These are phyloP conservation scores for Cryphonectria nitschkei DNA, from an alignment of 2,329 filamentous ascomycete species.

Conservation along the genomic window DNA sequence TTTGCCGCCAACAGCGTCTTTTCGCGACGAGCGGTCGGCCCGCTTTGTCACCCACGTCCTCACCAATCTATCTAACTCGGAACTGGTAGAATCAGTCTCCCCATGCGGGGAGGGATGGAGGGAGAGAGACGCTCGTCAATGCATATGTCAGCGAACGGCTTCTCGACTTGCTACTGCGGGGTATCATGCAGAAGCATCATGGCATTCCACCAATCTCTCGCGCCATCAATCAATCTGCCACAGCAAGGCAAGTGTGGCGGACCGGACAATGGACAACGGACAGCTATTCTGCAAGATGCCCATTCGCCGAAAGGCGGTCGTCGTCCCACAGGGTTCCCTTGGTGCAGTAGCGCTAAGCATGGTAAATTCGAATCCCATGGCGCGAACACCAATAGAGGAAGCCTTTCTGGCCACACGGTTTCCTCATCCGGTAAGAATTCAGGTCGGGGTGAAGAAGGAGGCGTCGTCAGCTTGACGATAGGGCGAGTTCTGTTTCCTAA, in stretches of 20 bases:
- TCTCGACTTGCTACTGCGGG: not conserved
- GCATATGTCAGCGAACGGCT: not conserved
- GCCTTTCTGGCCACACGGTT: slow-evolving; percentile 16
- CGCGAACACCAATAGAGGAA: slow-evolving; percentile 18
- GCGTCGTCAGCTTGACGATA: slow-evolving; percentile 10
- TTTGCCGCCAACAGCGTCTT: not conserved
- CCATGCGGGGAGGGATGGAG: not conserved
- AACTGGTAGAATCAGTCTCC: slow-evolving; percentile 1
- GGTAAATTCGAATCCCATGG: slow-evolving; percentile 7
- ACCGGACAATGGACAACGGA: not conserved
- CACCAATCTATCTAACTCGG: slow-evolving; percentile 9
- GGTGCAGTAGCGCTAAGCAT: slow-evolving; percentile 8
- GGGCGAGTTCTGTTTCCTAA: slow-evolving; percentile 10
- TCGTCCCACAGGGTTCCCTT: slow-evolving; percentile 10
- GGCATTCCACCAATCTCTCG: slow-evolving; percentile 4
- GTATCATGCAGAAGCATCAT: not conserved
- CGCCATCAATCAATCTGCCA: slow-evolving; percentile 4
- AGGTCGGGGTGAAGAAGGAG: not conserved
- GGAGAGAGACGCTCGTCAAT: not conserved
- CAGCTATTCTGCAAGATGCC: not conserved
- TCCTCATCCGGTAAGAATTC: slow-evolving; percentile 20
- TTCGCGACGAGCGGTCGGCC: not conserved
- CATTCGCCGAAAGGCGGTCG: slow-evolving; percentile 8
- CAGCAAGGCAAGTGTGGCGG: not conserved
- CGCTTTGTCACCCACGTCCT: not conserved